phyloP scores from a whole-genome alignment of 2,329 filamentous ascomycete genomes.

The Hymenoscyphus fraxineus region DNA sequence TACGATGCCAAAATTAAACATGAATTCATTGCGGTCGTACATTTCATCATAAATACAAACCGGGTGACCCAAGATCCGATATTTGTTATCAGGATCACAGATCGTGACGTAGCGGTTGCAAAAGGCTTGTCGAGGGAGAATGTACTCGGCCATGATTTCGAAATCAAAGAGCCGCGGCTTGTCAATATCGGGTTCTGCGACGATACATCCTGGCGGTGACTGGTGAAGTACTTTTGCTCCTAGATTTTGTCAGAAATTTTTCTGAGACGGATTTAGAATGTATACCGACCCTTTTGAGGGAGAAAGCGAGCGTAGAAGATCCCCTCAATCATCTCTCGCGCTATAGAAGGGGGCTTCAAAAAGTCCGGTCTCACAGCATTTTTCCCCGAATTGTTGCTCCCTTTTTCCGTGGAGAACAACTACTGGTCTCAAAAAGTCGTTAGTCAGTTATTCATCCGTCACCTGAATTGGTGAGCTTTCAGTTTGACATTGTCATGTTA shows the following conservation, averaged over 20 bases:
- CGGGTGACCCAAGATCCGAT: constrained; percentile 81
- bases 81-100: constrained; percentile 63
- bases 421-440: background rate
- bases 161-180: constrained; percentile 75
- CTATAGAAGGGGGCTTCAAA: constrained; percentile 16
- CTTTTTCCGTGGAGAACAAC: background rate
- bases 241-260: constrained; percentile 29
- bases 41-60: constrained; percentile 79
- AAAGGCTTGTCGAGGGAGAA: constrained; percentile 92
- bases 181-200: constrained; percentile 43
- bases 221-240: constrained; percentile 62
- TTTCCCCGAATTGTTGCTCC: background rate
- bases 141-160: constrained; percentile 80
- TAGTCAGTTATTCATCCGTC: background rate
- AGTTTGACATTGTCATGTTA: background rate
- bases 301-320: constrained; percentile 70
- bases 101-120: constrained; percentile 88
- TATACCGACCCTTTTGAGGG: constrained; percentile 54
- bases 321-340: constrained; percentile 56
- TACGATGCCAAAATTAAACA: constrained; percentile 94
- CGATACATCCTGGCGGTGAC: constrained; percentile 60
- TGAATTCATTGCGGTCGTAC: constrained; percentile 92
- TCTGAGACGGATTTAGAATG: no score
- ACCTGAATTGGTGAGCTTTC: background rate
- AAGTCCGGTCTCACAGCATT: background rate